Evolutionary conservation across 345 rosid species (phyloP).

Genomic region (Linum trigynum): DNA sequence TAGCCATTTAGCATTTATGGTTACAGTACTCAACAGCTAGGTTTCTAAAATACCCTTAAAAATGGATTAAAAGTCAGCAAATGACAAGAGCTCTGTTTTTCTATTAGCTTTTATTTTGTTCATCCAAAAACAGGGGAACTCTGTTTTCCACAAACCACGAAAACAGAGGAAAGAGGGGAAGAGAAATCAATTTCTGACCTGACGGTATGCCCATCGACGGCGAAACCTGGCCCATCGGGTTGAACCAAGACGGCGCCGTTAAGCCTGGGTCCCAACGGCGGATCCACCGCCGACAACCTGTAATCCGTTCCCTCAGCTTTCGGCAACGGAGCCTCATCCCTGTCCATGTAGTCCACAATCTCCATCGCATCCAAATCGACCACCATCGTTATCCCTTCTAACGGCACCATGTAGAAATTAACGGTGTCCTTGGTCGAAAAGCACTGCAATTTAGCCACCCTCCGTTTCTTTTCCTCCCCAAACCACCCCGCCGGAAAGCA

Average conservation of each 20-base stretch:
- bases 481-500: slow-evolving; percentile 25
- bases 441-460: slow-evolving; percentile 14
- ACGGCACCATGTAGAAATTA: slow-evolving; percentile 17
- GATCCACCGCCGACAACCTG: slow-evolving; percentile 8
- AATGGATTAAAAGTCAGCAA: too few species aligned
- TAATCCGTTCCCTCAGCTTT: slow-evolving; percentile 23
- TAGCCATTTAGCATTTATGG: too few species aligned
- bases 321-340: slow-evolving; percentile 10
- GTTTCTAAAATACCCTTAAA: too few species aligned
- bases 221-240: slow-evolving; percentile 12
- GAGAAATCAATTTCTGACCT: slow-evolving; percentile 3
- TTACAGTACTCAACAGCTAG: too few species aligned
- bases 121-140: too few species aligned
- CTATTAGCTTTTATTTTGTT: too few species aligned
- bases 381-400: slow-evolving; percentile 19
- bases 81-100: too few species aligned
- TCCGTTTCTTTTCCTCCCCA: slow-evolving; percentile 11
- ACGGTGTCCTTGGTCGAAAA: slow-evolving; percentile 12
- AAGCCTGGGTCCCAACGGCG: slow-evolving; percentile 18
- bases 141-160: too few species aligned
- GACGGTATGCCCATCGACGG: slow-evolving; percentile 16
- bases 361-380: slow-evolving; percentile 23
- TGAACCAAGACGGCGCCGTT: slow-evolving; percentile 9
- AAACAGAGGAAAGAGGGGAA: too few species aligned
- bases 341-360: slow-evolving; percentile 14